phyloP scores from a whole-genome alignment of 208 protist species.

The Trypanosoma caninum region DNA sequence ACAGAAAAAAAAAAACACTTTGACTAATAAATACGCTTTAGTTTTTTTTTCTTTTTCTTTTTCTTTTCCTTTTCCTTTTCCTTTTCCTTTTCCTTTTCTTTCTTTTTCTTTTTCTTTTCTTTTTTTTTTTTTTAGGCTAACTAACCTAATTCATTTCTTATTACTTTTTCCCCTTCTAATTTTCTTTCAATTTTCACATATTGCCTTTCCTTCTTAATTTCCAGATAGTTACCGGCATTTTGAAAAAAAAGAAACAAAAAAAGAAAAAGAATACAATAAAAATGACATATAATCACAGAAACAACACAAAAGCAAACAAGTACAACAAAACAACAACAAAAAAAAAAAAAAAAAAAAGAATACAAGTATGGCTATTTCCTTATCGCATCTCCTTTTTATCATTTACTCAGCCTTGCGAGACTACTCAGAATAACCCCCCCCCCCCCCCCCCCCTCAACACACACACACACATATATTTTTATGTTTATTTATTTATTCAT shows the following conservation, averaged over 20 bases:
- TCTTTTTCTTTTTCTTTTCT: neutral
- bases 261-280: slow-evolving; percentile 3
- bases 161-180: no score
- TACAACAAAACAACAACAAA: neutral
- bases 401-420: no score
- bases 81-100: neutral
- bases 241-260: neutral
- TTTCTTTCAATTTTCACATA: no score
- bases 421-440: no score
- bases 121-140: slow-evolving; percentile 5
- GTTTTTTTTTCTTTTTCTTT: neutral
- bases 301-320: no score
- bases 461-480: slow-evolving; percentile 1
- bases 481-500: neutral
- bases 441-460: neutral
- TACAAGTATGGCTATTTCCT: no score
- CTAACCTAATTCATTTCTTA: no score
- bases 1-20: neutral
- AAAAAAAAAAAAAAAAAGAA: slow-evolving; percentile 7
- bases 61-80: slow-evolving; percentile 3
- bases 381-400: no score
- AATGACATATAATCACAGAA: no score
- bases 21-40: neutral
- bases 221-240: no score
- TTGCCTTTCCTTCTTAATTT: no score